Conservation (phyloP, 73 alveolate genomes). For the Paramecium pentaurelia region DNA sequence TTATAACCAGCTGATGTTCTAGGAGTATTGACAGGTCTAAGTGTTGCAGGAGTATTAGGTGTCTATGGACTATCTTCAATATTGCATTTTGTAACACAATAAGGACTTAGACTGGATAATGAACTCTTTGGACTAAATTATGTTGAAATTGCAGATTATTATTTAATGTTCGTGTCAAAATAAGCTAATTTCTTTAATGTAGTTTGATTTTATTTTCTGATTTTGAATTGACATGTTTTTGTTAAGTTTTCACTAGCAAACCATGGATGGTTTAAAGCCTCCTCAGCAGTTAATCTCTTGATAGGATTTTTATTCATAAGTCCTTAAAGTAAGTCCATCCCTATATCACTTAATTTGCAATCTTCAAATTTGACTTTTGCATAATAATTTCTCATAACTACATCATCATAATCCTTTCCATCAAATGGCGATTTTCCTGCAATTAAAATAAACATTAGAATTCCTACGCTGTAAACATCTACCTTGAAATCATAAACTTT, state of each 20-base stretch:
- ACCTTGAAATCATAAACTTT: slow-evolving; percentile 37
- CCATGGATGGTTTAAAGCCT: slow-evolving; percentile 19
- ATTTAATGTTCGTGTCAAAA: neutral
- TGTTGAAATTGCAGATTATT: neutral
- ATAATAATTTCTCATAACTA: neutral
- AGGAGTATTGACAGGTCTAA: neutral
- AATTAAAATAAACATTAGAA: slow-evolving; percentile 30
- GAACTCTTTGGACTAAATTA: neutral
- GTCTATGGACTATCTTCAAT: neutral
- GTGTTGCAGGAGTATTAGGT: neutral
- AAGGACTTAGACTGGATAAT: neutral
- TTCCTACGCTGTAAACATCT: slow-evolving; percentile 57
- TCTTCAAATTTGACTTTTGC: neutral
- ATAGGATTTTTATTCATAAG: neutral
- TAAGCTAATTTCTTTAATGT: neutral
- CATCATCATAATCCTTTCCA: slow-evolving; percentile 5
- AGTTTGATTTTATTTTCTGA: neutral
- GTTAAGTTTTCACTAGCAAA: neutral
- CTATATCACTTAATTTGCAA: neutral
- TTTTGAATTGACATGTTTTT: neutral
- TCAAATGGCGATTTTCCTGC: neutral
- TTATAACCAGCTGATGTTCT: neutral
- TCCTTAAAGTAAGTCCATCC: neutral
- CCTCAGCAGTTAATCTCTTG: neutral
- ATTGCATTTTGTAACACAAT: neutral